Conservation (phyloP, 2,329 filamentous ascomycete species). For the Lizonia empirigonia region DNA sequence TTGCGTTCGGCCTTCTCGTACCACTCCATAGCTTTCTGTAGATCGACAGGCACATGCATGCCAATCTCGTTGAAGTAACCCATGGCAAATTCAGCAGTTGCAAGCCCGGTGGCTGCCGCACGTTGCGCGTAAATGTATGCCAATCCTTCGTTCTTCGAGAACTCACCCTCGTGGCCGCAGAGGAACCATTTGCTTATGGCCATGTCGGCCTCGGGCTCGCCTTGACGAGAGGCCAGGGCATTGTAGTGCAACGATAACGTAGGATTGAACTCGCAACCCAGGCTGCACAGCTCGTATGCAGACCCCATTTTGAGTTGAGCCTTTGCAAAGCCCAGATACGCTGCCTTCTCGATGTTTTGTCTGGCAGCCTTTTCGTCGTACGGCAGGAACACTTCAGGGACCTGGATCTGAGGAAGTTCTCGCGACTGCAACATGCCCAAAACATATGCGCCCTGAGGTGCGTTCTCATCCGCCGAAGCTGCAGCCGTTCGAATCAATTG, state of each 20-base stretch:
- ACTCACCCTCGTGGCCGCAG: conserved; percentile 89
- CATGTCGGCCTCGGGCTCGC: conserved; percentile 90
- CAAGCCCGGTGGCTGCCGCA: conserved; percentile 78
- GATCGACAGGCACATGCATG: conserved; percentile 83
- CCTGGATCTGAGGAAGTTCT: conserved; percentile 85
- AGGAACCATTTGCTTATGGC: conserved; percentile 99
- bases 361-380: conserved; percentile 75
- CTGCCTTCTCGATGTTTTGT: conserved; percentile 93
- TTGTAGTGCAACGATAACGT: conserved; percentile 95
- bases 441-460: conserved; percentile 92
- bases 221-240: conserved; percentile 86
- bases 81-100: conserved; percentile 94
- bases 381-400: conserved; percentile 74
- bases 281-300: conserved; percentile 90
- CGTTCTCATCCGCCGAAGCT: conserved; percentile 90
- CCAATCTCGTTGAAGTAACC: conserved; percentile 98
- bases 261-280: conserved; percentile 94
- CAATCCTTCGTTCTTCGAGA: conserved; percentile 93
- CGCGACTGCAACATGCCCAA: conserved; percentile 92
- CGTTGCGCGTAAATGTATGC: conserved; percentile 90
- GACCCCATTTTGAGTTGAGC: conserved; percentile 97
- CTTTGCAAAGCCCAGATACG: conserved; percentile 93
- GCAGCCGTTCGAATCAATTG: conserved; percentile 84
- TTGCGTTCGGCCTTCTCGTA: conserved; percentile 88
- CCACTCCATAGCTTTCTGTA: conserved; percentile 84